phyloP scores from a whole-genome alignment of 352 stramenopile species.

The Plasmopara muralis region DNA sequence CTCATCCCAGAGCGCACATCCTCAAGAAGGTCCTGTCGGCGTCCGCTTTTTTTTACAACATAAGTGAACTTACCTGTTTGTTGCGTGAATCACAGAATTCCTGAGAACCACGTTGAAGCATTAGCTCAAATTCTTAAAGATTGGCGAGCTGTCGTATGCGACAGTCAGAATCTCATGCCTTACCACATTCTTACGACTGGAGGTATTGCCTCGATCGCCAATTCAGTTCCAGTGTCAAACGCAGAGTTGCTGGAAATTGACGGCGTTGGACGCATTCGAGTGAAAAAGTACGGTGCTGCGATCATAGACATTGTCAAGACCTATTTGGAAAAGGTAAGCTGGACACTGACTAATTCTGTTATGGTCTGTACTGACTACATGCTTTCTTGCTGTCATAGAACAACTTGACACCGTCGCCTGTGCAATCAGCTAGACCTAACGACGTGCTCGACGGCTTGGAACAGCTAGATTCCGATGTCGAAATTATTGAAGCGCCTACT shows the following conservation, averaged over 20 bases:
- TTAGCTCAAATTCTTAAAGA: constrained; percentile 79
- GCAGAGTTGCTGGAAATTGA: constrained; percentile 77
- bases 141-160: constrained; percentile 79
- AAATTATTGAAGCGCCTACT: constrained; percentile 18
- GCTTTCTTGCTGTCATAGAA: constrained; percentile 30
- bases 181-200: constrained; percentile 82
- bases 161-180: constrained; percentile 82
- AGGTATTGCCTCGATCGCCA: constrained; percentile 76
- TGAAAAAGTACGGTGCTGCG: constrained; percentile 80
- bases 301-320: constrained; percentile 81
- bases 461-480: constrained; percentile 18
- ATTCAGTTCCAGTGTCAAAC: constrained; percentile 66
- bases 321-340: constrained; percentile 65
- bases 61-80: background rate
- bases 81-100: constrained; percentile 37
- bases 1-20: constrained; percentile 45
- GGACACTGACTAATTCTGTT: background rate
- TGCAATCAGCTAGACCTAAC: constrained; percentile 7
- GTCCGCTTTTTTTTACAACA: background rate
- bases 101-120: constrained; percentile 56
- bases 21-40: constrained; percentile 39
- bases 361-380: background rate
- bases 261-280: constrained; percentile 69
- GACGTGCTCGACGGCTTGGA: constrained; percentile 30
- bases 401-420: constrained; percentile 48